Base-by-base conservation (phyloP, 2,329 filamentous ascomycete species). In the Aspergillus sp. region DNA sequence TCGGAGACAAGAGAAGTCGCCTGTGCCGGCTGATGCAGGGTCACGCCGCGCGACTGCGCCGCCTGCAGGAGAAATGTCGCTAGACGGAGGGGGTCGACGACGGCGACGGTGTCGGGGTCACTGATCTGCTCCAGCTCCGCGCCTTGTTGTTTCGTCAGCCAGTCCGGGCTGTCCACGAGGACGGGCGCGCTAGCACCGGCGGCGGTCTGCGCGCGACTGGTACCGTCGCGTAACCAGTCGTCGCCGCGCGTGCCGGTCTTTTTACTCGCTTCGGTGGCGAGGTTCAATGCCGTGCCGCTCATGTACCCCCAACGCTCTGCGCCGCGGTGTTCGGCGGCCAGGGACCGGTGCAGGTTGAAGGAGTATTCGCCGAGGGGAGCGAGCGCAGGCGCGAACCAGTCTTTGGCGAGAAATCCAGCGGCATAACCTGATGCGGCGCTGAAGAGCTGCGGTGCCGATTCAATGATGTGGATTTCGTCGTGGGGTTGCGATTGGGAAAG, bases 351-450 rank as follows among this genome's bases (percentile, higher is more conserved):
- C 48, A 91, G 78, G 4, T 79, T 78, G 64, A 88, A 93, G 38
- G 86, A 89, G 11, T 92, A 76, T 0, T 78, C 78, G 6, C 84
- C 88, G 1, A 92, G 76, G 0, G 78, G 73, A 0, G 81, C 76
- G 5, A 83, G 73, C 1, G 78, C 74, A 0, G 82, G 74, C 0
- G 77, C 76, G 62, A 88, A 89, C 88, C 88, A 92, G 67, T 92
- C 86, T 31, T 77, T 78, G 0, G 88, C 88, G 7, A 92, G 65
- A 63, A 92, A 93, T 0, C 89, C 88, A 16, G 81, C 89, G 0
- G 88, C 87, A 58, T 82, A 85, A 1, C 89, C 88, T 2, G 87
- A 91, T 0, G 89, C 88, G 25, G 86, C 89, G 10, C 83, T 80
- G 69, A 92, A 90, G 29, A 92, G 78, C 56, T 83, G 67, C 0